Evolutionary conservation across 768 basidiomycete species (phyloP), one percentile per base, ranked within the genome.

Genomic region (Phylloporus sp.): DNA sequence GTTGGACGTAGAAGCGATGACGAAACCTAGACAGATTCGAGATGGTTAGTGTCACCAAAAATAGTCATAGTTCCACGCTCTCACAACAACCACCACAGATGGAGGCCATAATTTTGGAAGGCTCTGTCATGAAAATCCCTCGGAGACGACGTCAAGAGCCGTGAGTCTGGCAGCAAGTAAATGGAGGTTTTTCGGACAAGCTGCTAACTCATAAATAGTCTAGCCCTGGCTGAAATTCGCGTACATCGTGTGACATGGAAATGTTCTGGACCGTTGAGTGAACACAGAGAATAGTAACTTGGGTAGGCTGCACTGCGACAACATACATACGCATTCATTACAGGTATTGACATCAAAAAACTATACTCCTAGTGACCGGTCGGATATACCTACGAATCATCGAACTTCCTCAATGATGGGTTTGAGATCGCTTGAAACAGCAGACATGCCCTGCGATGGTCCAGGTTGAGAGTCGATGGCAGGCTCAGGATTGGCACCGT

Each of bases 391-490:
- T 23, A 43, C 48, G 6, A 34, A 17, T 37, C 37, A 37, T 48
- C 27, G 37, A 8, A 27, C 37, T 8, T 29, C 37, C 9, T 29
- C 37, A 34, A 44, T 20, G 24, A 13, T 33, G 3, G 42, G 33
- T 5, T 41, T 44, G n/a, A 56, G 28, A 7, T 50, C 52, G 3
- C 33, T 31, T 28, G 41, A 9, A 32, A 46, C 21, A 24, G 39
- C 20, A 31, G 52, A 33, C 63, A 64, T 64, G 33, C 33, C 53
- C 0, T 46, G 48, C 18, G 47, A 54, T 17, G 53, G 60, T 14
- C 23, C 42, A 33, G 61, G 66, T 26, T 67, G 64, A 29, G 53
- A 52, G 13, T 44, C 40, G 7, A 60, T n/a, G n/a, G n/a, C 50
- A 17, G 53, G 52, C 36, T 39, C 36, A 17, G 40, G 29, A 26